These are phyloP conservation scores for Acarospora socialis DNA, from an alignment of 2,329 filamentous ascomycete species.

Conservation along the genomic window DNA sequence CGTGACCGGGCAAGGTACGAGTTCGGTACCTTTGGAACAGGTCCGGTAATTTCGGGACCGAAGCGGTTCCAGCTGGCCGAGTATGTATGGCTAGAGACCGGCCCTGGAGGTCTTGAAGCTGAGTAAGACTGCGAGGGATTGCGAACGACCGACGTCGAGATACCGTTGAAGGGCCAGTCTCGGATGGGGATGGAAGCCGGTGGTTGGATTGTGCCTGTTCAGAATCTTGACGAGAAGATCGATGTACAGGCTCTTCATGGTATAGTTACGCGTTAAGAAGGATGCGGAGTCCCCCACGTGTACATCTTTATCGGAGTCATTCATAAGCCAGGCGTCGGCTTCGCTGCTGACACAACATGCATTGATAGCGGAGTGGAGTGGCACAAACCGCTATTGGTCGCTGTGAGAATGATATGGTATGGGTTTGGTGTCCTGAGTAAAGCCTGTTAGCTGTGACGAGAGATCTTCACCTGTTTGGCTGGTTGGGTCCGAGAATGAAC, in stretches of 20 bases:
- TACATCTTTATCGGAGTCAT: slow-evolving; percentile 37
- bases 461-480: slow-evolving; percentile 23
- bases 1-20: slow-evolving; percentile 46
- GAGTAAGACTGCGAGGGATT: slow-evolving; percentile 38
- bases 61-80: slow-evolving; percentile 13
- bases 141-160: slow-evolving; percentile 35
- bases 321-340: slow-evolving; percentile 43
- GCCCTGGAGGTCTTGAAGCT: slow-evolving; percentile 33
- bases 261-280: slow-evolving; percentile 32
- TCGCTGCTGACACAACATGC: slow-evolving; percentile 42
- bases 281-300: slow-evolving; percentile 40
- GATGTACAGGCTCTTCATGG: slow-evolving; percentile 38
- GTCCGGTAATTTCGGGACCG: slow-evolving; percentile 20
- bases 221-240: slow-evolving; percentile 37
- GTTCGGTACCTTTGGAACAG: slow-evolving; percentile 34
- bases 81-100: slow-evolving; percentile 23
- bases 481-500: slow-evolving; percentile 27
- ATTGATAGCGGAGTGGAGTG: slow-evolving; percentile 40
- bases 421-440: slow-evolving; percentile 35
- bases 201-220: slow-evolving; percentile 33
- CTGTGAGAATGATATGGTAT: slow-evolving; percentile 44
- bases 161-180: slow-evolving; percentile 26
- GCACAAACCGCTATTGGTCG: slow-evolving; percentile 43
- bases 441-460: slow-evolving; percentile 30
- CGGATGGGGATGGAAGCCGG: slow-evolving; percentile 21